These are phyloP conservation scores for Schwanniomyces occidentalis DNA, from an alignment of 805 yeast species.

Conservation along the genomic window DNA sequence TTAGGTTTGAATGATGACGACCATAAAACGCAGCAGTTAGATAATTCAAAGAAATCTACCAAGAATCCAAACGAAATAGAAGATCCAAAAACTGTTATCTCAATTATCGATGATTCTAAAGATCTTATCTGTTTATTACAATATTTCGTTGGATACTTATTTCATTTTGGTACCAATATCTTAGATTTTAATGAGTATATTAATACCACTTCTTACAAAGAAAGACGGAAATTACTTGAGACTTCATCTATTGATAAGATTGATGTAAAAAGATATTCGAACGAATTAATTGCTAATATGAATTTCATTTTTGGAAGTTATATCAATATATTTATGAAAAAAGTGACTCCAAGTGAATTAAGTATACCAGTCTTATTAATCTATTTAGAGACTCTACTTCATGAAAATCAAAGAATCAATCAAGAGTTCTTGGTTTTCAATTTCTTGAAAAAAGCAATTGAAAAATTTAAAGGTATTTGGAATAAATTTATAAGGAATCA, in stretches of 20 bases:
- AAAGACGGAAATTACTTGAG: slow-evolving; percentile 19
- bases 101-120: slow-evolving; percentile 35
- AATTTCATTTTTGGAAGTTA: slow-evolving; percentile 47
- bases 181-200: slow-evolving; percentile 32
- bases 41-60: slow-evolving; percentile 6
- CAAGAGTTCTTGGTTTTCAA: slow-evolving; percentile 62
- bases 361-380: slow-evolving; percentile 34
- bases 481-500: slow-evolving; percentile 57
- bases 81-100: slow-evolving; percentile 34
- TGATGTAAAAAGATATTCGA: slow-evolving; percentile 44
- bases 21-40: slow-evolving; percentile 1
- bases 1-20: slow-evolving; percentile 7
- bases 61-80: slow-evolving; percentile 19
- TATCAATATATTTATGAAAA: slow-evolving; percentile 34
- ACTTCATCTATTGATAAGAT: slow-evolving; percentile 26
- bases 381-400: slow-evolving; percentile 26
- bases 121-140: slow-evolving; percentile 39
- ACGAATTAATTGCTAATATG: slow-evolving; percentile 46
- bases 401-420: slow-evolving; percentile 48
- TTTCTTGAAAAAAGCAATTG: slow-evolving; percentile 50
- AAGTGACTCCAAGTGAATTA: slow-evolving; percentile 36
- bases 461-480: slow-evolving; percentile 59
- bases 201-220: slow-evolving; percentile 23
- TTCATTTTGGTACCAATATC: slow-evolving; percentile 38
- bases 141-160: slow-evolving; percentile 39